Evolutionary conservation across 306 rosid species (phyloP).

Genomic region (Acacia confusa): DNA sequence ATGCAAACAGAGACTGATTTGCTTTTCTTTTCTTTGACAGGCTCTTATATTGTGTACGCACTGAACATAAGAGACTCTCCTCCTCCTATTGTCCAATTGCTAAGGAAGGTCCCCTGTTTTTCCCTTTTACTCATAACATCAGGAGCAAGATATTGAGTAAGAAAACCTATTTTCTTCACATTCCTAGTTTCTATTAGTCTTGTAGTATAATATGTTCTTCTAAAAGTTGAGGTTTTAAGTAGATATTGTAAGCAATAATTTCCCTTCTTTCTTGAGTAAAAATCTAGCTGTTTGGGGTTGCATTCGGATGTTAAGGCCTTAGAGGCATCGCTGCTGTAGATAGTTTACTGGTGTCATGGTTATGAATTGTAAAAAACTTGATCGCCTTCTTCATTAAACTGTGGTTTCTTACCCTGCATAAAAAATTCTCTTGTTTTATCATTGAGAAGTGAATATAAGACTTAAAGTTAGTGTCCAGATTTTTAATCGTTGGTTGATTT

Average conservation of each 20-base stretch:
- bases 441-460: too few relatives aligned
- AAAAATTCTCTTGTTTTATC: too few relatives aligned
- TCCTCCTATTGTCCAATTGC: background rate
- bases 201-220: background rate
- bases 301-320: background rate
- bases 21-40: background rate
- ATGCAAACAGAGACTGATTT: background rate
- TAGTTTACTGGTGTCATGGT: background rate
- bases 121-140: background rate
- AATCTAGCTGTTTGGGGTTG: background rate
- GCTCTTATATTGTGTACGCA: background rate
- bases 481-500: too few relatives aligned
- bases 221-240: background rate
- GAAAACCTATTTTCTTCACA: background rate
- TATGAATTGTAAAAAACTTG: too few relatives aligned
- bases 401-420: too few relatives aligned
- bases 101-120: background rate
- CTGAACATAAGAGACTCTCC: background rate
- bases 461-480: too few relatives aligned
- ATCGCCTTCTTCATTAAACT: too few relatives aligned
- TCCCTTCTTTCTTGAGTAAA: background rate
- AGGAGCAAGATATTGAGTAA: background rate
- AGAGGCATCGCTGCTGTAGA: background rate
- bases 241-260: background rate
- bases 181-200: background rate